Evolutionary conservation across 2,329 filamentous ascomycete genomes (phyloP), one percentile per base, ranked within the genome.

Genomic region (Dactylellina leptospora): DNA sequence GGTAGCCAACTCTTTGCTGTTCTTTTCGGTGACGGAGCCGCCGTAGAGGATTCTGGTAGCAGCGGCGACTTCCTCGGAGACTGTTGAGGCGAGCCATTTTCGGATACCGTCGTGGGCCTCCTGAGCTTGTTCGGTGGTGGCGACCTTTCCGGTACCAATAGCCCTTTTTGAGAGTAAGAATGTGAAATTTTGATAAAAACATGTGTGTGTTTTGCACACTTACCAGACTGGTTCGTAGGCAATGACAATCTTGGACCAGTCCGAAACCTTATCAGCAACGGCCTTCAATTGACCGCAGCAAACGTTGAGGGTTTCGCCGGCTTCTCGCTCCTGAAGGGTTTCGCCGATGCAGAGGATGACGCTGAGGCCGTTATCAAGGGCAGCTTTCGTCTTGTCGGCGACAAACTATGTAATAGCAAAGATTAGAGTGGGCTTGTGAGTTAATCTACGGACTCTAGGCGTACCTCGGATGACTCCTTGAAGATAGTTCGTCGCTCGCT

Each of bases 221-320:
- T 87, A 92, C 93, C 95, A 99, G 85, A 99, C 96, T 79, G 95
- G 95, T 87, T 99, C 95, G 83, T 99, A 99, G 79, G 95, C 95
- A 78, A 99, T 86, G 80, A 99, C 95, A 75, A 99, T 87, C 85
- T 95, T 95, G 79, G 84, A 86, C 95, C 95, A 99, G 84, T 96
- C 91, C 3, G 77, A 79, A 74, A 84, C 79, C 78, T 83, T 82
- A 81, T 92, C 88, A 63, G 87, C 86, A 75, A 93, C 91, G 75
- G 92, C 92, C 75, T 87, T 86, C 78, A 99, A 87, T 85, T 99
- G 95, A 76, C 83, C 83, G 77, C 90, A 95, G 78, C 96, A 90
- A 74, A 95, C 89, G 54, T 91, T 87, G 79, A 96, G 89, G 75
- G 93, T 97, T 85, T 91, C 88, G 81, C 86, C 85, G 74, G 86